Base-by-base conservation (phyloP, 73 alveolate genomes). In the Effrenium voratum region DNA sequence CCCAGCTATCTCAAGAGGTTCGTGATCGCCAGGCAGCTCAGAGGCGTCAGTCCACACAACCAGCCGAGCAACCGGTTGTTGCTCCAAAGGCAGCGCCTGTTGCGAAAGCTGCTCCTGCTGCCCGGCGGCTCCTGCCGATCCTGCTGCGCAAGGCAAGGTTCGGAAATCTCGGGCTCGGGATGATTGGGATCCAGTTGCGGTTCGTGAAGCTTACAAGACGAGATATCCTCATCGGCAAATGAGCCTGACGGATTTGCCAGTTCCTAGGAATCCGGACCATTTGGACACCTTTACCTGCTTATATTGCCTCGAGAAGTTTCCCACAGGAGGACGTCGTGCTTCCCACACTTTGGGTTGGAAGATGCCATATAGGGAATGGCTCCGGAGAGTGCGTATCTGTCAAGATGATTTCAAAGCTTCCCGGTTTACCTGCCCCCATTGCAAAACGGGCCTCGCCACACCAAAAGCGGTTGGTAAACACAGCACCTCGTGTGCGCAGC, bases 151-250 rank as follows among this genome's bases (percentile, higher is more conserved):
- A 41, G 68, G 93, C 38, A 32, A 49, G 76, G 73, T 36, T 41
- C 40, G 93, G 38, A n/a, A 6, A 5, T 6, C 19, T 10, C 10
- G 76, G 2, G 2, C 41, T 12, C 40, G 93, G 3, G 77, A 82
- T 32, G 77, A 82, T 34, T 82, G 93, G 93, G 70, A 50, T 50
- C 93, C 93, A 43, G 70, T 15, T 5, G 44, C 76, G 43, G 93
- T 82, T 12, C 93, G 43, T 32, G 77, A 22, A 16, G 93, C 93
- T 40, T 80, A 45, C 57, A 80, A 80, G 70, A 82, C 32, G 24
- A 75, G 93, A 8, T 82, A 32, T 34, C 93, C 93, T 1, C 0
- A 12, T 13, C 49, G 93, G 0, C 93, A 83, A 55, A 83, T 83
- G 79, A 12, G 77, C 16, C 34, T 83, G 59, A 52, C 93, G 40